A percentile compares a stretch with the other conserved stretches of the same genome.
These are phyloP conservation scores for Penicillium sp. DNA, from an alignment of 2,329 filamentous ascomycete genomes.

Conservation along the genomic window DNA sequence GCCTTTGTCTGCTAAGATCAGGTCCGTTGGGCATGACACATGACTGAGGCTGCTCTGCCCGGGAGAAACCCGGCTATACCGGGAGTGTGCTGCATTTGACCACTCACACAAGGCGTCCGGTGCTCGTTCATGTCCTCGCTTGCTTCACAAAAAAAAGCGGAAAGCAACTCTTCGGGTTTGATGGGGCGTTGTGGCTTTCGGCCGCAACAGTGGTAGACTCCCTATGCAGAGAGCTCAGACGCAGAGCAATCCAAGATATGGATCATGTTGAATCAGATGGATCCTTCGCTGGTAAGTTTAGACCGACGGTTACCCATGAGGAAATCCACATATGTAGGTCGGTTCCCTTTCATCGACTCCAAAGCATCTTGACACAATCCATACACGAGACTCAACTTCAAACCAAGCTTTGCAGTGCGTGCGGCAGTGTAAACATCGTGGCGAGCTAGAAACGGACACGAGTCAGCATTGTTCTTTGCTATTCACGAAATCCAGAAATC, in stretches of 20 bases:
- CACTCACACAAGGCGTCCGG: background rate
- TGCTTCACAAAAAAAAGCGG: background rate
- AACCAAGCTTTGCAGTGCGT: slow-evolving; percentile 74
- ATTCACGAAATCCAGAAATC: background rate
- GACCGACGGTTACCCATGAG: slow-evolving; percentile 49
- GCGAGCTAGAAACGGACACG: slow-evolving; percentile 56
- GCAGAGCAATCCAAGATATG: background rate
- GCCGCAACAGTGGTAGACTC: background rate
- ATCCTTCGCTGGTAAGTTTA: slow-evolving; percentile 16
- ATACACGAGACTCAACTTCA: slow-evolving; percentile 75
- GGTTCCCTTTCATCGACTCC: slow-evolving; percentile 66
- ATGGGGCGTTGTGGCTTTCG: background rate
- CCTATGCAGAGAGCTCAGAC: background rate
- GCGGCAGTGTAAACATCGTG: slow-evolving; percentile 75
- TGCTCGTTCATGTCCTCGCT: background rate
- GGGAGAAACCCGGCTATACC: background rate
- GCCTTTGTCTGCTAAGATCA: background rate
- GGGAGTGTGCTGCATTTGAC: background rate
- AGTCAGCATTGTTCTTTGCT: background rate
- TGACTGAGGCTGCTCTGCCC: background rate
- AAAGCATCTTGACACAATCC: slow-evolving; percentile 77
- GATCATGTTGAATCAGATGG: slow-evolving; percentile 10
- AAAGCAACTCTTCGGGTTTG: background rate
- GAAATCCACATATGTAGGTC: slow-evolving; percentile 72
- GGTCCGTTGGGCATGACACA: background rate